Base-by-base conservation (phyloP, 352 stramenopile genomes). In the Globisporangium viniferum region DNA sequence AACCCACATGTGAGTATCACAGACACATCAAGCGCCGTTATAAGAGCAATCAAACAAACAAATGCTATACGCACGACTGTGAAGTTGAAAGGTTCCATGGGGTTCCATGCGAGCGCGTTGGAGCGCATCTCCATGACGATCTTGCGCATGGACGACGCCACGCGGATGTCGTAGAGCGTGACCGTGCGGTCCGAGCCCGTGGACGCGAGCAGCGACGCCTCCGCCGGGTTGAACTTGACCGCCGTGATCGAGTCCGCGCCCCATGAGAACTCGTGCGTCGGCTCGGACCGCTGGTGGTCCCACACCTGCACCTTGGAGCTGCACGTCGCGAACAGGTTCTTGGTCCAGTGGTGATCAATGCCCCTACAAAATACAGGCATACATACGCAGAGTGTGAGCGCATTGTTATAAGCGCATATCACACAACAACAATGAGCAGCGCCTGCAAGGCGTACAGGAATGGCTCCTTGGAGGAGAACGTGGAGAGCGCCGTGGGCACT, bases 31-130 rank as follows among this genome's bases (percentile, higher is more conserved):
- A 24, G 53, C 9, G 53, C 22, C 36, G 48, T 3, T 54, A 22
- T 10, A 20, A 48, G 24, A 15, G 10, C n/a, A 6, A 49, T 4
- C 39, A 46, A 44, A 12, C 27, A 53, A 22, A 8, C 7, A n/a
- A 6, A 53, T 44, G 9, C 36, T 44, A 18, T 24, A 86, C 77
- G 70, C 78, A 91, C 82, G 41, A 98, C 96, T 56, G 96, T 98
- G 78, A 99, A 99, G 75, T 99, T 99, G 82, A 99, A 98, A 5
- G 98, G 98, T 81, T 99, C 96, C 79, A 97, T 96, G 29, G 98
- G 98, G 86, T 99, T 99, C 98, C 98, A 99, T 68, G 98, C 97
- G 20, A 99, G 74, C 67, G 92, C 96, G 72, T 99, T 99, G 41
- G 88, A 97, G 66, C 92, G 93, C 97, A 99, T 99, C 62, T 86